Evolutionary conservation across 192 early-diverging fungal genomes (phyloP), one percentile per base, ranked within the genome.

Genomic region (Coemansia asiatica): DNA sequence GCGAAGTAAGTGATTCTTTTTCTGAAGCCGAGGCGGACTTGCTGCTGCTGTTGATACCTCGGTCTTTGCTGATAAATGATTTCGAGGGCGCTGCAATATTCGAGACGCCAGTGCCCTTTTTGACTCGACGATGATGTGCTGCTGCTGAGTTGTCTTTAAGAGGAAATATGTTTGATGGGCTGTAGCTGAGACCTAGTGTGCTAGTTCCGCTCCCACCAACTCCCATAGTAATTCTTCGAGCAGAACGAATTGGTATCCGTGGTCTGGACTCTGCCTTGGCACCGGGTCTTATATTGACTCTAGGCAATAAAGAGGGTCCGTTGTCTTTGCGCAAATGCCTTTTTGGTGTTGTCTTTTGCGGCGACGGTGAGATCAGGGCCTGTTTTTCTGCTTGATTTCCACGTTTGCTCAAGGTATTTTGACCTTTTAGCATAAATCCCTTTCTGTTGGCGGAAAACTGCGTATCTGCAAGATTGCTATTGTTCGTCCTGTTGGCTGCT

Each of bases 141-240:
- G 68, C 56, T 28, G 55, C 47, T 13, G 68, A 54, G 57, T 65
- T 54, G 28, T 44, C 47, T 18, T 64, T 72, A 63, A 79, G 73
- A 71, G 76, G 71, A 48, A 81, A 81, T 69, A 81, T 60, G 56
- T 69, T 79, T 49, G 58, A 63, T 67, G 62, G 56, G 19, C 66
- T 60, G 55, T 81, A 81, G 69, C 56, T 81, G 47, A 75, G 78
- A 54, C 78, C 78, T 21, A 81, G 69, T 22, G 78, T 81, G 63
- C 67, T 81, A 36, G 72, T 81, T 46, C 78, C 78, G 56, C 69
- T 81, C 56, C 78, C 78, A 40, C 77, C 78, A 38, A 81, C 78
- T 26, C 78, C 78, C 73, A 81, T 75, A 67, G 78, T 81, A 40
- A 61, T 71, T 64, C 78, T 56, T 21, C 58, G 60, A 29, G 72